Evolutionary conservation across 331 rosid genomes (phyloP), one percentile per base, ranked within the genome.

Genomic region (Arachis monticola): DNA sequence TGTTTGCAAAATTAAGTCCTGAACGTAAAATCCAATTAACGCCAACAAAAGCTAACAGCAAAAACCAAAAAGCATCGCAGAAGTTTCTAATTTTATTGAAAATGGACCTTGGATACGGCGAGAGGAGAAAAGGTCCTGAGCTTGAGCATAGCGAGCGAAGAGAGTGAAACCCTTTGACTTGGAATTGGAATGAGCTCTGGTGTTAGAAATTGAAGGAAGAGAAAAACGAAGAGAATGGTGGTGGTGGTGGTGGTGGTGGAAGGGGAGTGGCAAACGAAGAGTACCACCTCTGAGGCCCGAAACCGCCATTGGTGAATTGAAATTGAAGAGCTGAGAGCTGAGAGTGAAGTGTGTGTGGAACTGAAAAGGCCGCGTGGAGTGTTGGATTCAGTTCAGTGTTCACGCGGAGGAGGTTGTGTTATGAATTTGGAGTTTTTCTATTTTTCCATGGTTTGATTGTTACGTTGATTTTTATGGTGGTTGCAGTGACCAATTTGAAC

Each of bases 21-120:
- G 41, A 61, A 30, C 10, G 13, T 31, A 48, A 40, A 12, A 40
- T 40, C 32, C 22, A 17, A 17, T 17, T 17, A 17, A 17, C 22
- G 22, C 22, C 22, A 17, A 17, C 22, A 17, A 17, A 17, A 14
- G 8, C 8, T 11, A 57, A 57, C 35, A 17, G 32, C 38, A 17
- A 22, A 31, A 57, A 17, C 27, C 27, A 6, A 53, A 53, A 53
- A 53, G 0, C 0, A 35, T 2, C 3, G 40, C 40, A 35, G n/a
- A 5, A 13, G 5, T 53, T 53, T 5, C 9, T 11, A 8, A 11
- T 51, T 52, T 52, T 12, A 13, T 53, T 5, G 2, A 13, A 53
- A 53, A 53, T 13, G 62, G 59, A 86, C 99, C 90, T 84, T 90
- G 97, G 71, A 95, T 62, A 68, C 95, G 98, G 50, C 91, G 84